phyloP scores from a whole-genome alignment of 2,329 filamentous ascomycete genomes.

The Cordyceps fumosorosea region DNA sequence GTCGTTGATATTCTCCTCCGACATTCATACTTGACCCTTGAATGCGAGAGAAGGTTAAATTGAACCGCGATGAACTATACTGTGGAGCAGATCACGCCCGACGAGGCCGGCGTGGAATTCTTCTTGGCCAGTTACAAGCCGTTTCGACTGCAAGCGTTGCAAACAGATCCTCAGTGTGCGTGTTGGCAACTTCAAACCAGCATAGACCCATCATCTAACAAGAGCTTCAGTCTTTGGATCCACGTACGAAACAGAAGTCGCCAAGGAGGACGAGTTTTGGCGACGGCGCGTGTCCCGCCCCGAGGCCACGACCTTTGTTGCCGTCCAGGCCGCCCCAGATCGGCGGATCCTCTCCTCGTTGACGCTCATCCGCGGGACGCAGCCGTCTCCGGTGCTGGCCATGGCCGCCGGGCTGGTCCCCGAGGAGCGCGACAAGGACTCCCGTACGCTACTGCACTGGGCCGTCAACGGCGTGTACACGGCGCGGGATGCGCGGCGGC shows the following conservation, averaged over 20 bases:
- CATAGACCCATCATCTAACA: background rate
- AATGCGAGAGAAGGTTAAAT: background rate
- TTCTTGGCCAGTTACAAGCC: constrained; percentile 4
- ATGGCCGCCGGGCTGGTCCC: background rate
- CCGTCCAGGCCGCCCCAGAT: background rate
- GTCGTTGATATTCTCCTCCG: background rate
- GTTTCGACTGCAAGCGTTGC: constrained; percentile 6
- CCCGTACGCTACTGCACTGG: constrained; percentile 3
- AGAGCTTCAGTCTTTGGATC: constrained; percentile 1
- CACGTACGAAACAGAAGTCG: background rate
- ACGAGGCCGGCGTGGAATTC: constrained; percentile 1
- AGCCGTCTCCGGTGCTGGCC: background rate
- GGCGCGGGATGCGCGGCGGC: background rate
- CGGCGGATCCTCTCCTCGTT: background rate
- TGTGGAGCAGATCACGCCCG: background rate
- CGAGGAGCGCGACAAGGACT: constrained; percentile 7
- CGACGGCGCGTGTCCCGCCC: background rate
- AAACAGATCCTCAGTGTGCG: constrained; percentile 8
- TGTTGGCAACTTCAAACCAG: background rate
- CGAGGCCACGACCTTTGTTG: constrained; percentile 1
- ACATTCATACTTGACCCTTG: background rate
- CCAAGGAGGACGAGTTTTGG: constrained; percentile 10
- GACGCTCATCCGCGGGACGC: background rate
- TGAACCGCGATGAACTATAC: constrained; percentile 5
- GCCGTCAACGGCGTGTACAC: constrained; percentile 11